Percentiles rank a stretch among this genome's conserved stretches.
Conservation (phyloP, 2,329 filamentous ascomycete genomes). For the Drechslera avenae region DNA sequence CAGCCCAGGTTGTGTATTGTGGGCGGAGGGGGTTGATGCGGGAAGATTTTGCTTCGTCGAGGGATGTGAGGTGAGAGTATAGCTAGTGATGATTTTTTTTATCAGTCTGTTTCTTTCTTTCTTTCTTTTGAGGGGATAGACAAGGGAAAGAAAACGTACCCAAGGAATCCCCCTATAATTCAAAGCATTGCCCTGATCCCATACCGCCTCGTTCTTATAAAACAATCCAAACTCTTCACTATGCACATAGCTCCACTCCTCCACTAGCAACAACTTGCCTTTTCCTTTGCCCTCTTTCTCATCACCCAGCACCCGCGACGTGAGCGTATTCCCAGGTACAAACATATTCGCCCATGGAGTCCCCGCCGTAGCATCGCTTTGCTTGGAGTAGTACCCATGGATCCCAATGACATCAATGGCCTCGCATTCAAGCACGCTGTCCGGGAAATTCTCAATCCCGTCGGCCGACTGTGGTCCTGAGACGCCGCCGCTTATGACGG, state of each 20-base stretch:
- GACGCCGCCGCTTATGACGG: constrained; percentile 44
- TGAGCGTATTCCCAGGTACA: constrained; percentile 42
- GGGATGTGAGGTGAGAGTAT: constrained; percentile 37
- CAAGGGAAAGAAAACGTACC: constrained; percentile 22
- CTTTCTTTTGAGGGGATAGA: neutral
- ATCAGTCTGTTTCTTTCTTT: constrained; percentile 1
- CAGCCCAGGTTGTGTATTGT: constrained; percentile 28
- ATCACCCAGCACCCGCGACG: constrained; percentile 22
- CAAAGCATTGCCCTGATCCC: constrained; percentile 44
- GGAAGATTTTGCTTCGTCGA: constrained; percentile 30
- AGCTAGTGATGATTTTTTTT: constrained; percentile 19
- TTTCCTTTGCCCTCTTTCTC: constrained; percentile 27
- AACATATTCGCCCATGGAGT: constrained; percentile 45
- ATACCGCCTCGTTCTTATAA: constrained; percentile 42
- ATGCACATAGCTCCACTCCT: constrained; percentile 41
- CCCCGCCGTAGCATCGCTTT: constrained; percentile 32
- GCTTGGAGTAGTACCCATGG: constrained; percentile 40
- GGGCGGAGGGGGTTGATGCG: constrained; percentile 31
- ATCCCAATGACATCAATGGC: constrained; percentile 45
- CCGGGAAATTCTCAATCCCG: constrained; percentile 40
- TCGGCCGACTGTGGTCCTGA: constrained; percentile 34
- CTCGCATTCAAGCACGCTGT: constrained; percentile 38
- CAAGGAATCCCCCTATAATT: constrained; percentile 46
- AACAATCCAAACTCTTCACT: constrained; percentile 26
- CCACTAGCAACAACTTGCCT: constrained; percentile 41